A percentile compares a stretch with the other conserved stretches of the same genome.
Conservation (phyloP, 2,329 filamentous ascomycete species). For the Zalaria obscura region DNA sequence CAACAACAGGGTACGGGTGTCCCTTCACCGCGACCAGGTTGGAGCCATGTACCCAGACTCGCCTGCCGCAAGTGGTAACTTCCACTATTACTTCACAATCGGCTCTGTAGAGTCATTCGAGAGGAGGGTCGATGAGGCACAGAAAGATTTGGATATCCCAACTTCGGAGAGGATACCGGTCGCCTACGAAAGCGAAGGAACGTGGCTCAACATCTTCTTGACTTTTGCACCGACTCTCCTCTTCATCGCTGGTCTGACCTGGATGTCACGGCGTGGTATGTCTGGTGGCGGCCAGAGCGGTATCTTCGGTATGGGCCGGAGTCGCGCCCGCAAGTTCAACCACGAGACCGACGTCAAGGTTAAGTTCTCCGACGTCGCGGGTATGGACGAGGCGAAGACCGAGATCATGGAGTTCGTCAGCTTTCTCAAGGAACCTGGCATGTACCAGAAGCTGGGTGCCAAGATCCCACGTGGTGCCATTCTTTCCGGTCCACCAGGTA, state of each 20-base stretch:
- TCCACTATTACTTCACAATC: conserved; percentile 88
- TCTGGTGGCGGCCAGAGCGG: conserved; percentile 54
- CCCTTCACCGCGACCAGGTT: conserved; percentile 62
- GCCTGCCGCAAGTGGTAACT: conserved; percentile 50
- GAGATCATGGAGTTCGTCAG: conserved; percentile 99
- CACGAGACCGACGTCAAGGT: conserved; percentile 93
- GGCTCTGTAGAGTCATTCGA: conserved; percentile 92
- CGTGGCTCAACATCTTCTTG: conserved; percentile 57
- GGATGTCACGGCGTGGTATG: conserved; percentile 61
- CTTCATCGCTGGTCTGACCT: conserved; percentile 71
- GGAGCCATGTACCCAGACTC: conserved; percentile 63
- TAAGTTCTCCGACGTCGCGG: conserved; percentile 87
- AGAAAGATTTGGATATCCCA: conserved; percentile 76
- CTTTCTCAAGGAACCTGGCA: conserved; percentile 85
- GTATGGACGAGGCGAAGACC: conserved; percentile 93
- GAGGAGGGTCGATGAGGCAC: conserved; percentile 72
- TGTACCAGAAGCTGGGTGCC: conserved; percentile 85
- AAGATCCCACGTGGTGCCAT: conserved; percentile 97
- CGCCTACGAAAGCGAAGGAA: conserved; percentile 66
- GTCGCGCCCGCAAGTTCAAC: conserved; percentile 92
- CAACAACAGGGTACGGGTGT: conserved; percentile 62
- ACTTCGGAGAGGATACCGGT: conserved; percentile 82
- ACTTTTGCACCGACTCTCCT: conserved; percentile 79
- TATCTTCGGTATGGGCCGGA: conserved; percentile 93
- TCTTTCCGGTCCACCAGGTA: conserved; percentile 91